phyloP scores from a whole-genome alignment of 805 yeast species.

The Saccharomyces jurei region DNA sequence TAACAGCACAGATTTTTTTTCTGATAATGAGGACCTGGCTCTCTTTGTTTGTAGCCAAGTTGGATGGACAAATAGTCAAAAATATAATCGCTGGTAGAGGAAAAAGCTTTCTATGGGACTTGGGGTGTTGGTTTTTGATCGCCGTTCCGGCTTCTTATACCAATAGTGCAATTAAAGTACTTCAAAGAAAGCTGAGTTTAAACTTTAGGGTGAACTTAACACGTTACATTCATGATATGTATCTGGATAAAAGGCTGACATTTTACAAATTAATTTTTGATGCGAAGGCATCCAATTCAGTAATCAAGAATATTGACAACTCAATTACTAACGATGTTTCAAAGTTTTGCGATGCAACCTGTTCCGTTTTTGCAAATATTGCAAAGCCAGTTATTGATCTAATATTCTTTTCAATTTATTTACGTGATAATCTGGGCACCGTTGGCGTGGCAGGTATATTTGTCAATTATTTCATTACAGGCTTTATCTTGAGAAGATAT shows the following conservation, averaged over 20 bases:
- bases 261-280: constrained; percentile 75
- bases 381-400: constrained; percentile 90
- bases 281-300: constrained; percentile 34
- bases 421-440: constrained; percentile 78
- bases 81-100: constrained; percentile 80
- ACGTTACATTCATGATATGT: constrained; percentile 84
- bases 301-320: constrained; percentile 61
- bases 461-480: constrained; percentile 72
- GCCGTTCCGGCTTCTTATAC: constrained; percentile 93
- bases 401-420: constrained; percentile 72
- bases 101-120: constrained; percentile 62
- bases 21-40: constrained; percentile 79
- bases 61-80: constrained; percentile 88
- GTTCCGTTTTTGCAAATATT: constrained; percentile 76
- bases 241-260: constrained; percentile 70
- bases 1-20: constrained; percentile 65
- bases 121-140: constrained; percentile 78
- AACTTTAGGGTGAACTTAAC: constrained; percentile 78
- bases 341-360: constrained; percentile 70
- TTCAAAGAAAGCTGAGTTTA: constrained; percentile 67
- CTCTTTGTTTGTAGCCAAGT: constrained; percentile 72
- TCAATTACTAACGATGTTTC: constrained; percentile 80
- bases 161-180: constrained; percentile 77
- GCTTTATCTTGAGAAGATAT: constrained; percentile 56
- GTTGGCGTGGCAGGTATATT: constrained; percentile 80